Base-by-base conservation (phyloP, 116 monocot species). In the Posidonia oceanica region DNA sequence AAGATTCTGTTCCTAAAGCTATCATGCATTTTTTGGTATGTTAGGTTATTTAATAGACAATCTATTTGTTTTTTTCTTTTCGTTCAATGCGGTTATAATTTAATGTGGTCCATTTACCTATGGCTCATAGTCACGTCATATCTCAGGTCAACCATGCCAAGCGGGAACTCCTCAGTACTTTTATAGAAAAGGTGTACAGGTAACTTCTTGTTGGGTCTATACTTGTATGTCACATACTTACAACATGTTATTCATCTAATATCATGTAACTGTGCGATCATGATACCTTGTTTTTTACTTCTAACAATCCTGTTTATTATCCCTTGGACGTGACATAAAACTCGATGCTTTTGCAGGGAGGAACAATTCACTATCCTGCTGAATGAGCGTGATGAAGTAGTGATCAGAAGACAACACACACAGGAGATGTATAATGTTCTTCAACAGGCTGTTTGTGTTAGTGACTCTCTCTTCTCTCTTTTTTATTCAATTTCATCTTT, bases 1-100 rank as follows among this genome's bases (percentile, higher is more conserved):
- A 91, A 63, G 87, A 91, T 66, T 75, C 67, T 59, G 79, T 91
- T 16, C 91, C 91, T 0, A 91, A 91, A 73, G 83, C 91, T 66
- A 84, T 91, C 44, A 91, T 87, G 91, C 87, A 87, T 52, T 91
- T 91, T 63, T 80, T 87, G 87, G 87, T 87, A 77, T 70, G 70
- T 41, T 70, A 6, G 39, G n/a, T 39, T 40, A 13, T 39, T 29
- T 41, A 16, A 37, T 39, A 39, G 3, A 16, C 15, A 2, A 58
- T 29, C 29, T 29, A 57, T 4, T 1, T 56, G 36, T 58, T 54
- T 57, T 55, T 37, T 53, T 8, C 20, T 52, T 67, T 48, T 67
- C 14, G 21, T 51, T 51, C 14, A 52, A 14, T 12, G 52, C 44
- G 52, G 17, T 52, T 38, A 41, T 64, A 64, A 64, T 14, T 64